These are phyloP conservation scores for Candida germanica DNA, from an alignment of 805 yeast species.

Conservation along the genomic window DNA sequence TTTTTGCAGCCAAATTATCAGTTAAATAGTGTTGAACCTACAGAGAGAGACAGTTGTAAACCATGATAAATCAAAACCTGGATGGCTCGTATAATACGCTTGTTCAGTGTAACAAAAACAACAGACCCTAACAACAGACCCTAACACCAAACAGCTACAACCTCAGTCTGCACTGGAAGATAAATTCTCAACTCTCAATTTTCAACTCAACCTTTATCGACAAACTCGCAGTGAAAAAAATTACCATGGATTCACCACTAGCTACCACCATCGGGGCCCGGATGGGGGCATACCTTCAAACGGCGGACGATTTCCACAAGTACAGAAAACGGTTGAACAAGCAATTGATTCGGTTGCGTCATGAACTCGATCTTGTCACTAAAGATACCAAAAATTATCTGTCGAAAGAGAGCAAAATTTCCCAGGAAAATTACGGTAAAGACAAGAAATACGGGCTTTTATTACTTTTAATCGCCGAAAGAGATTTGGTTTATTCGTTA, in stretches of 20 bases:
- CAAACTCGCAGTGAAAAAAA: background rate
- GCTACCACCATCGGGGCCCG: slow-evolving; percentile 53
- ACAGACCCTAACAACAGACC: too few relatives aligned
- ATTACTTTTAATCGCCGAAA: slow-evolving; percentile 67
- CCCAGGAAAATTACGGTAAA: slow-evolving; percentile 45
- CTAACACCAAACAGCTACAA: too few relatives aligned
- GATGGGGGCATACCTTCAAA: slow-evolving; percentile 56
- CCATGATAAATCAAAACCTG: too few relatives aligned
- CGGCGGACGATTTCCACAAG: slow-evolving; percentile 66
- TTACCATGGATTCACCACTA: slow-evolving; percentile 40
- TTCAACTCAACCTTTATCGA: too few relatives aligned
- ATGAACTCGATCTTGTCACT: slow-evolving; percentile 57
- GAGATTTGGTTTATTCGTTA: slow-evolving; percentile 68
- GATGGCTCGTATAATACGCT: too few relatives aligned
- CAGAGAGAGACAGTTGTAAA: too few relatives aligned
- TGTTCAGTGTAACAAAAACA: too few relatives aligned
- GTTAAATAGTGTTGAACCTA: too few relatives aligned
- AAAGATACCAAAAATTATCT: slow-evolving; percentile 64
- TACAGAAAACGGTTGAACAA: slow-evolving; percentile 64
- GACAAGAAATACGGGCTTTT: slow-evolving; percentile 56
- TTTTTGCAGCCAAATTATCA: too few relatives aligned
- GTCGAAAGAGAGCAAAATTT: slow-evolving; percentile 45
- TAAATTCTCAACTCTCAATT: too few relatives aligned
- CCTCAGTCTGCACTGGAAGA: too few relatives aligned
- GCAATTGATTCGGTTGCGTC: slow-evolving; percentile 62